A percentile compares a stretch with the other conserved stretches of the same genome.
These are phyloP conservation scores for Pisolithus albus DNA, from an alignment of 768 basidiomycete species.

Conservation along the genomic window DNA sequence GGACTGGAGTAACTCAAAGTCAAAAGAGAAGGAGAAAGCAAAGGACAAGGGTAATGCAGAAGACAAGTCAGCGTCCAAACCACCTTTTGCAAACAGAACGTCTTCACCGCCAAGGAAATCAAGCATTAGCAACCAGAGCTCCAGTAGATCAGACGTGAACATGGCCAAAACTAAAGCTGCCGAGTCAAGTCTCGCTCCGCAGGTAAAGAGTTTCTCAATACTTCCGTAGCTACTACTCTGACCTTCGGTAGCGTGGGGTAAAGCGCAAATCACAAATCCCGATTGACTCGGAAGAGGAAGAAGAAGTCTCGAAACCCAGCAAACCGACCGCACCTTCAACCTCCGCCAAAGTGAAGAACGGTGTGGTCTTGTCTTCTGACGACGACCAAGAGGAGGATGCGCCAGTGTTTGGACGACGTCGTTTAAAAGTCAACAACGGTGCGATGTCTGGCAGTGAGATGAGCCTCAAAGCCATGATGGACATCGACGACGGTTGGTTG, in stretches of 20 bases:
- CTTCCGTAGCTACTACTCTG: neutral
- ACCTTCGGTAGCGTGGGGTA: constrained; percentile 27
- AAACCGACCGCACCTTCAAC: constrained; percentile 6
- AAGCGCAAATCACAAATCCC: constrained; percentile 40
- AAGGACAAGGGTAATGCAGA: neutral
- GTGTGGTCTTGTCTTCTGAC: constrained; percentile 47
- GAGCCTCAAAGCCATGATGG: constrained; percentile 61
- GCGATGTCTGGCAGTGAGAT: constrained; percentile 38
- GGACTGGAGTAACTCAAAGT: constrained; percentile 56
- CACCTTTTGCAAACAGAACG: neutral
- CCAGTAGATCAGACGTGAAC: neutral
- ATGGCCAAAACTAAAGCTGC: neutral
- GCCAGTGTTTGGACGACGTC: constrained; percentile 18
- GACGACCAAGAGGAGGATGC: constrained; percentile 40
- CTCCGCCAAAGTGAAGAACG: constrained; percentile 37
- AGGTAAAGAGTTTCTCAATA: constrained; percentile 3
- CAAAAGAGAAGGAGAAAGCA: constrained; percentile 30
- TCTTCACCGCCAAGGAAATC: neutral
- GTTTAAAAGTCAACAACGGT: constrained; percentile 27
- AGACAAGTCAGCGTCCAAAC: constrained; percentile 13
- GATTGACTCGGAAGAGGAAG: constrained; percentile 31
- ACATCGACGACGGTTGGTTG: constrained; percentile 63
- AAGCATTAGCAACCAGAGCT: neutral
- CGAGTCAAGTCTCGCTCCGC: neutral
- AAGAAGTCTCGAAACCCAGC: constrained; percentile 12